phyloP scores from a whole-genome alignment of 495 filamentous ascomycete genomes.

The Penicillium manginii region DNA sequence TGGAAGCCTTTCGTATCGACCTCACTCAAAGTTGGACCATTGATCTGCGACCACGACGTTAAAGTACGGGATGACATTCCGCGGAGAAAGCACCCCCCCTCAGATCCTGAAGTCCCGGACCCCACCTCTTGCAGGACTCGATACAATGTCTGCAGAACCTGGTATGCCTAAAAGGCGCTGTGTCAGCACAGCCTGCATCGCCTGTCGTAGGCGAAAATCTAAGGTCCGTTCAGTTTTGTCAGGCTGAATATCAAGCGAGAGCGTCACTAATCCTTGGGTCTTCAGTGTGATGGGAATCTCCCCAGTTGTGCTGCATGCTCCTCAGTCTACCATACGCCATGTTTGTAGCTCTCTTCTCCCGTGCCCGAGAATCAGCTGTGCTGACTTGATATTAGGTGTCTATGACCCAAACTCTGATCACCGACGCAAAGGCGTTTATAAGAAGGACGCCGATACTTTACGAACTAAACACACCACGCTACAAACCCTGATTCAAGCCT shows the following conservation, averaged over 20 bases:
- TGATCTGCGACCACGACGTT: conserved; percentile 36
- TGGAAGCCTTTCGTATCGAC: conserved; percentile 18
- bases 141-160: conserved; percentile 38
- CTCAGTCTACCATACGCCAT: conserved; percentile 87
- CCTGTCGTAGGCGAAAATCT: conserved; percentile 86
- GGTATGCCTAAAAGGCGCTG: conserved; percentile 74
- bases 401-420: conserved; percentile 98
- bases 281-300: conserved; percentile 84
- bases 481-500: conserved; percentile 88
- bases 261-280: conserved; percentile 20
- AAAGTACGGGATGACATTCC: conserved; percentile 27
- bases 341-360: conserved; percentile 25
- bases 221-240: conserved; percentile 55
- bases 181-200: conserved; percentile 91
- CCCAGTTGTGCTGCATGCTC: conserved; percentile 94
- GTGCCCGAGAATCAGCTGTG: neutral
- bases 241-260: neutral
- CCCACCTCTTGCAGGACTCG: conserved; percentile 17
- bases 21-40: conserved; percentile 25
- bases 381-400: conserved; percentile 51
- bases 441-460: conserved; percentile 88
- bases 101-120: conserved; percentile 8
- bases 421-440: conserved; percentile 94
- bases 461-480: conserved; percentile 87
- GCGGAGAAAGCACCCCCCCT: conserved; percentile 27